Evolutionary conservation across 1,284 basidiomycete genomes (phyloP), one percentile per base, ranked within the genome.

Genomic region (Trametes sp.): DNA sequence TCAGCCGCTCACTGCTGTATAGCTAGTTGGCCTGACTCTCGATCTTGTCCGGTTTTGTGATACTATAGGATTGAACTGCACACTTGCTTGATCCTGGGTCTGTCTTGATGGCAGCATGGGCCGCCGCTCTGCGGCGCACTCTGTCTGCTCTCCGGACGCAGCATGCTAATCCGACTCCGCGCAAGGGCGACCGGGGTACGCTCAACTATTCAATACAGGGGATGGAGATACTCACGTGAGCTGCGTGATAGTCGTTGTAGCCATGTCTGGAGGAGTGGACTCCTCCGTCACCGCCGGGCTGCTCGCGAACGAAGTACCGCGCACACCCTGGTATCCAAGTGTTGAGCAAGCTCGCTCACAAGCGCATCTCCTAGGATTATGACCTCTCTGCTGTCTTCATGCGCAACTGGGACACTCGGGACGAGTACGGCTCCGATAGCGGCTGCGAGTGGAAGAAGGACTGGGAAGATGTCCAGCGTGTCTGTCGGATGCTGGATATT

Each of bases 251-350:
- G 94, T 98, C 50, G 86, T 94, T 0, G 86, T 98, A 2, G 95
- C 93, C 31, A 95, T 98, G 92, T 98, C 95, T 0, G 97, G 97
- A 38, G 97, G 97, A 0, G 96, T 98, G 4, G 96, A 98, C 76
- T 98, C 96, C 1, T 95, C 93, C 3, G 93, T 96, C 7, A 83
- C 91, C 1, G 92, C 95, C 9, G 82, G 83, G 57, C 76, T 97
- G 23, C 78, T 97, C n/a, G 80, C 88, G 19, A 83, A 90, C 51
- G 75, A 90, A 74, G 92, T 91, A 21, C 44, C 75, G 21, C 26
- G 26, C n/a, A 45, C 13, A 24, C 5, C 29, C 23, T 10, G 28
- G 4, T 13, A 26, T 13, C 21, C 44, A 8, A 19, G 38, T 38
- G 7, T n/a, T 1, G 2, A 33, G 7, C 2, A 1, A 33, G 19